phyloP scores from a whole-genome alignment of 2,329 filamentous ascomycete genomes.

The Apiospora kogelbergensis region DNA sequence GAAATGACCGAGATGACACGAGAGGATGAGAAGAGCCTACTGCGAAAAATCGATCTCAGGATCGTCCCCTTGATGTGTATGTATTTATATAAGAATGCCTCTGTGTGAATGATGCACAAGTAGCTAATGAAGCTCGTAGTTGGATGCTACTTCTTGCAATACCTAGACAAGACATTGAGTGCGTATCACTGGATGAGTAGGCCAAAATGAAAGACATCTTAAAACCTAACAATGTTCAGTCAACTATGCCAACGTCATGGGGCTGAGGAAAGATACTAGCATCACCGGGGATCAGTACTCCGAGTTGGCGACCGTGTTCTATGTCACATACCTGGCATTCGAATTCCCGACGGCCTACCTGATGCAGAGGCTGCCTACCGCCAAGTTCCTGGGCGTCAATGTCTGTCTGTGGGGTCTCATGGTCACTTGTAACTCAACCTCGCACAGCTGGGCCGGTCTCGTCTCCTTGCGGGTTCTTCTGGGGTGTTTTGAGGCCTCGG shows the following conservation, averaged over 20 bases:
- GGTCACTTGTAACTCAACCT: constrained; percentile 63
- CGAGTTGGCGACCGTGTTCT: constrained; percentile 50
- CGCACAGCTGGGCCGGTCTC: constrained; percentile 59
- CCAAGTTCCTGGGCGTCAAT: constrained; percentile 61
- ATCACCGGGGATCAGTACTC: constrained; percentile 63
- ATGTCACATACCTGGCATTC: constrained; percentile 13
- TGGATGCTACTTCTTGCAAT: constrained; percentile 13
- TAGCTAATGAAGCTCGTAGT: not conserved
- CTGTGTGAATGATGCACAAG: not conserved
- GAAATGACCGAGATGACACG: constrained; percentile 9
- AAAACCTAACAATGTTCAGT: not conserved
- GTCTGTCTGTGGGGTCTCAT: constrained; percentile 60
- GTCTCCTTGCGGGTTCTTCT: constrained; percentile 67
- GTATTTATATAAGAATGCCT: not conserved
- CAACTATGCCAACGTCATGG: constrained; percentile 67
- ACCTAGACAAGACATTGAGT: constrained; percentile 13
- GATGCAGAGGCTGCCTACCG: constrained; percentile 60
- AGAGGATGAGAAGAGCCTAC: constrained; percentile 11
- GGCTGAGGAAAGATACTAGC: constrained; percentile 53
- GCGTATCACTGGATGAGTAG: not conserved
- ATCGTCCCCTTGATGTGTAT: constrained; percentile 10
- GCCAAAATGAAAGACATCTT: not conserved
- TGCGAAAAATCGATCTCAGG: constrained; percentile 3
- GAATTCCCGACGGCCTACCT: constrained; percentile 42
- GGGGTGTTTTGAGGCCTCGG: constrained; percentile 67